Conservation (phyloP, 805 yeast genomes). For the Cyberlindnera nakhonratchasimensis region DNA sequence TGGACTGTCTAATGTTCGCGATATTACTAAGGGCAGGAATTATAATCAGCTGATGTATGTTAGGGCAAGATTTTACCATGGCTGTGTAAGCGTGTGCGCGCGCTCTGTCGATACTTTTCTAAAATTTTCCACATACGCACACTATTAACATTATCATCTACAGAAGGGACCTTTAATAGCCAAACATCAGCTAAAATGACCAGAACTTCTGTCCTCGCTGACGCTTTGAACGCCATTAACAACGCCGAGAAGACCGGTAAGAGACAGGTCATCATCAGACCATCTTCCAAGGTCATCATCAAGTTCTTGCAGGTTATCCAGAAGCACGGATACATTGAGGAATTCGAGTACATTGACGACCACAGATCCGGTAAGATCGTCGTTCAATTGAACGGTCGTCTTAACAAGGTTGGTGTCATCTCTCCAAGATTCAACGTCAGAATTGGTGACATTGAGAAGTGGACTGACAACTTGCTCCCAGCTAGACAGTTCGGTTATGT, state of each 20-base stretch:
- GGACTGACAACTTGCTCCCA: constrained; percentile 97
- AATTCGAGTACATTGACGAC: constrained; percentile 96
- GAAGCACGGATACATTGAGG: constrained; percentile 95
- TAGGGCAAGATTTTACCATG: constrained; percentile 8
- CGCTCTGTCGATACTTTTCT: constrained; percentile 14
- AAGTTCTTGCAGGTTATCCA: constrained; percentile 96
- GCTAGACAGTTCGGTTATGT: constrained; percentile 99
- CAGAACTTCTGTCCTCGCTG: constrained; percentile 97
- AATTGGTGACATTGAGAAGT: constrained; percentile 91
- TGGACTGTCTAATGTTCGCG: constrained; percentile 5
- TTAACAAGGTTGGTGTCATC: constrained; percentile 98
- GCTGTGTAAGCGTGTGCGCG: not conserved
- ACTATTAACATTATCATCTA: not conserved
- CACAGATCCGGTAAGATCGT: constrained; percentile 99
- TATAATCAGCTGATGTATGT: constrained; percentile 5
- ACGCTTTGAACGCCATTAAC: constrained; percentile 96
- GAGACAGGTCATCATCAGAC: constrained; percentile 97
- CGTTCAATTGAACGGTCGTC: constrained; percentile 94
- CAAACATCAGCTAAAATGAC: constrained; percentile 57
- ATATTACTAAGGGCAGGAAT: not conserved
- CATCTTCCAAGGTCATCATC: constrained; percentile 96
- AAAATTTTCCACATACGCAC: constrained; percentile 18
- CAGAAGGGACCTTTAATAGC: not conserved
- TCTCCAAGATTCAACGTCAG: constrained; percentile 98
- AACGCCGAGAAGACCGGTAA: constrained; percentile 99